phyloP scores from a whole-genome alignment of 2,329 filamentous ascomycete genomes.

The Ascochyta pisi region DNA sequence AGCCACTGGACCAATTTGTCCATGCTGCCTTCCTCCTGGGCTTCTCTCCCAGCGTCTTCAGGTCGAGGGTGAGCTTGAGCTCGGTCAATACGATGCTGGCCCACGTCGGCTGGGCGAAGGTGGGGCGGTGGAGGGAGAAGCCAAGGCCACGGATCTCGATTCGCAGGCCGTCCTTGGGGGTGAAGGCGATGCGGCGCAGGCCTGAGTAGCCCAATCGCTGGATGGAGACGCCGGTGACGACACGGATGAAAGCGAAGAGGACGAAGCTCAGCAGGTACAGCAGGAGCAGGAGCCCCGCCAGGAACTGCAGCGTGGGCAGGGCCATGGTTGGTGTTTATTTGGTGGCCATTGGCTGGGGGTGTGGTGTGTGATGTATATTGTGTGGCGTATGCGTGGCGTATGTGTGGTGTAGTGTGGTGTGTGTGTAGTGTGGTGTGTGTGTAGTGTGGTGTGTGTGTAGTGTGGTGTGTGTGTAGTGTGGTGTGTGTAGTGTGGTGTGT shows the following conservation, averaged over 20 bases:
- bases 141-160: conserved; percentile 90
- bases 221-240: conserved; percentile 92
- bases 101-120: conserved; percentile 97
- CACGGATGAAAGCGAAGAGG: conserved; percentile 88
- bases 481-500: no score
- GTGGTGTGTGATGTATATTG: conserved; percentile 19
- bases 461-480: conserved; percentile 8
- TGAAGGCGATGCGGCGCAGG: conserved; percentile 87
- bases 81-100: conserved; percentile 88
- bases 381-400: conserved; percentile 37
- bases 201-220: conserved; percentile 94
- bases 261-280: conserved; percentile 92
- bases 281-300: conserved; percentile 84
- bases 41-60: conserved; percentile 64
- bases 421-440: no score
- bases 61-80: conserved; percentile 81
- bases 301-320: conserved; percentile 66
- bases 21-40: conserved; percentile 40
- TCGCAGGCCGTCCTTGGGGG: conserved; percentile 84
- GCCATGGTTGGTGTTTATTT: conserved; percentile 49
- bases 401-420: no score
- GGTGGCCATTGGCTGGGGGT: conserved; percentile 28
- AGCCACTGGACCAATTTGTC: conserved; percentile 42
- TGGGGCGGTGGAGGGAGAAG: conserved; percentile 87
- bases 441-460: neutral